Evolutionary conservation across 805 yeast species (phyloP), one percentile per base, ranked within the genome.

Genomic region (Ogataea methylovora): DNA sequence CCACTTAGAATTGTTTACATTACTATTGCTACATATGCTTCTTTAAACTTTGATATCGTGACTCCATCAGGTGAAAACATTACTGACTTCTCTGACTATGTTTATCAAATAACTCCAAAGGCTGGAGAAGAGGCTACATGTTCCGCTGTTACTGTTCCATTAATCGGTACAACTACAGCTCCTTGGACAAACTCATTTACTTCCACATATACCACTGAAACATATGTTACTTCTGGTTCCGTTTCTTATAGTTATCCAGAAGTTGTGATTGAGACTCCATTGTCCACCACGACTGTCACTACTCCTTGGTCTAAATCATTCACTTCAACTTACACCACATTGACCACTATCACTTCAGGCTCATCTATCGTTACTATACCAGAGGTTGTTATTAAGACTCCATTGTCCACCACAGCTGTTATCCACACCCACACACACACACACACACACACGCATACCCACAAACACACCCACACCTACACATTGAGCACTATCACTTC

Each of bases 1-100:
- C 38, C 38, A 3, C 22, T 35, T 8, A 27, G 38, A 32, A n/a
- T 35, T 12, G 31, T 27, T 13, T 35, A 35, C n/a, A 17, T 24
- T 4, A 35, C 30, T 13, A 15, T 15, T 3, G 20, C 15, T 2
- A 27, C 27, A 14, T 15, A 22, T 15, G 38, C 29, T 12, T 4
- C 1, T 2, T 14, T 31, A 5, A 14, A 22, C 10, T 35, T 31
- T 15, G 5, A 5, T 4, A 23, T 31, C 16, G 18, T 3, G 7
- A 7, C n/a, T 7, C 38, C 34, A 5, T 15, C 23, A 10, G 35
- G 38, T 2, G 19, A 13, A n/a, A 17, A n/a, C 11, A 15, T 31
- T 20, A 24, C 28, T 16, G 16, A 24, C 12, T 24, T 17, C 14
- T 3, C 5, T 8, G 10, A 13, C n/a, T 24, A 23, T n/a, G 28